Conservation (phyloP, 1,139 yeast genomes). For the Sugiyamaella neomexicana region DNA sequence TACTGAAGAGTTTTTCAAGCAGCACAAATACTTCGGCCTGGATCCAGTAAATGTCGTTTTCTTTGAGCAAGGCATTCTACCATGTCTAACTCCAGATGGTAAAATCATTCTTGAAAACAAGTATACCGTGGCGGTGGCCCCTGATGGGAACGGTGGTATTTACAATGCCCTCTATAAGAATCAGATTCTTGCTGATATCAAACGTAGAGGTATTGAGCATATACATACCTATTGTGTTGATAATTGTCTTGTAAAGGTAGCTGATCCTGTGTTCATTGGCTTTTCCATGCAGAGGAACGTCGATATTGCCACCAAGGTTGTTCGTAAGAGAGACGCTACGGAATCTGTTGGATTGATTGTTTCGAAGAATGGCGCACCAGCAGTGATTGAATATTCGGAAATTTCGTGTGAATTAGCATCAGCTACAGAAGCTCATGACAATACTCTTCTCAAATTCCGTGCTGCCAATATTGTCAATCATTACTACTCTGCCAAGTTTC, state of each 20-base stretch:
- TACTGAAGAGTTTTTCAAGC: slow-evolving; percentile 70
- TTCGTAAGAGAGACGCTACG: slow-evolving; percentile 81
- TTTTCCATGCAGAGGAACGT: slow-evolving; percentile 66
- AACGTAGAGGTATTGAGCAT: slow-evolving; percentile 73
- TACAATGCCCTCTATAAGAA: slow-evolving; percentile 76
- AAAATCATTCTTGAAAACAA: slow-evolving; percentile 64
- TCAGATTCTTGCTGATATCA: slow-evolving; percentile 67
- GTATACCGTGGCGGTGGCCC: slow-evolving; percentile 70
- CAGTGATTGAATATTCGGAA: slow-evolving; percentile 95
- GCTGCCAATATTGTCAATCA: slow-evolving; percentile 98
- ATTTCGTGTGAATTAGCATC: slow-evolving; percentile 73
- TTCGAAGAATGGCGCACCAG: slow-evolving; percentile 61
- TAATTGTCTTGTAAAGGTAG: slow-evolving; percentile 86
- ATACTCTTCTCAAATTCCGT: slow-evolving; percentile 62
- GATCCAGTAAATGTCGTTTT: slow-evolving; percentile 59
- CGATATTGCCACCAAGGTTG: slow-evolving; percentile 90
- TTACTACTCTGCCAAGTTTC: slow-evolving; percentile 79
- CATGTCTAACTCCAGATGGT: slow-evolving; percentile 79
- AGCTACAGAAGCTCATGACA: slow-evolving; percentile 53
- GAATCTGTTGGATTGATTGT: slow-evolving; percentile 95
- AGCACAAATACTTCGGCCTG: slow-evolving; percentile 71
- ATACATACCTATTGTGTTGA: slow-evolving; percentile 97
- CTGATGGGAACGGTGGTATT: slow-evolving; percentile 98
- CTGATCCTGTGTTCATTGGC: slow-evolving; percentile 92
- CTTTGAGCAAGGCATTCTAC: slow-evolving; percentile 93